Percentiles rank a stretch among this genome's conserved stretches.
phyloP scores from a whole-genome alignment of 1,284 basidiomycete genomes.

The Porodaedalea pini region DNA sequence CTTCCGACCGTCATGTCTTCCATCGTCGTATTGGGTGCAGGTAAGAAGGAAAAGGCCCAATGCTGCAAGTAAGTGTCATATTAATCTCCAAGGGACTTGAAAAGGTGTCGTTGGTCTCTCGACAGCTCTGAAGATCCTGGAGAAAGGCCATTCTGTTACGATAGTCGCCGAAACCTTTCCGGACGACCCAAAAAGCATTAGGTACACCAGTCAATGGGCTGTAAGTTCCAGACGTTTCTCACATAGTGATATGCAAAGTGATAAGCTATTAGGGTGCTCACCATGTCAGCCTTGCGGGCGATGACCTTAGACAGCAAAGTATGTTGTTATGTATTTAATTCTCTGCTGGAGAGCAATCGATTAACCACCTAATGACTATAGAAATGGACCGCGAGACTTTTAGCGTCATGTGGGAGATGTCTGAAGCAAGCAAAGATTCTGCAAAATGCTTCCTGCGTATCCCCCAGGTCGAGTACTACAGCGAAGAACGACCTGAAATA shows the following conservation, averaged over 20 bases:
- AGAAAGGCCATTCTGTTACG: slow-evolving; percentile 55
- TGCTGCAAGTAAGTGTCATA: too few species aligned
- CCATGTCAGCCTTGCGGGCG: slow-evolving; percentile 55
- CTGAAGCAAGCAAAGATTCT: slow-evolving; percentile 47
- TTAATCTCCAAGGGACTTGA: too few species aligned
- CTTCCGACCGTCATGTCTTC: slow-evolving; percentile 12
- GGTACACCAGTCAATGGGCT: slow-evolving; percentile 76
- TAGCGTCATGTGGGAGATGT: slow-evolving; percentile 65
- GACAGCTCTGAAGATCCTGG: slow-evolving; percentile 63
- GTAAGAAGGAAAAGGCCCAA: slow-evolving; percentile 1
- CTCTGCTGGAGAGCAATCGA: background rate
- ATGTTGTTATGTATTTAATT: slow-evolving; percentile 23
- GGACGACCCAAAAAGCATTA: slow-evolving; percentile 60
- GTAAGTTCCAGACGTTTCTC: slow-evolving; percentile 37
- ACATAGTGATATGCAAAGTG: background rate
- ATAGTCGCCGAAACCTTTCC: slow-evolving; percentile 66
- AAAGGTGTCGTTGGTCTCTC: slow-evolving; percentile 74
- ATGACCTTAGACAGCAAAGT: slow-evolving; percentile 51
- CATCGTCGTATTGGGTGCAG: slow-evolving; percentile 15
- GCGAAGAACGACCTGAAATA: slow-evolving; percentile 37
- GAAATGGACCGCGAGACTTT: slow-evolving; percentile 74
- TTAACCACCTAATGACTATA: slow-evolving; percentile 27
- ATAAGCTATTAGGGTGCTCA: slow-evolving; percentile 51
- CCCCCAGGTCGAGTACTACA: slow-evolving; percentile 56
- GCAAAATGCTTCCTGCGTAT: slow-evolving; percentile 61